Evolutionary conservation across 75 land plant species (phyloP).

Genomic region (Cupressus sempervirens): DNA sequence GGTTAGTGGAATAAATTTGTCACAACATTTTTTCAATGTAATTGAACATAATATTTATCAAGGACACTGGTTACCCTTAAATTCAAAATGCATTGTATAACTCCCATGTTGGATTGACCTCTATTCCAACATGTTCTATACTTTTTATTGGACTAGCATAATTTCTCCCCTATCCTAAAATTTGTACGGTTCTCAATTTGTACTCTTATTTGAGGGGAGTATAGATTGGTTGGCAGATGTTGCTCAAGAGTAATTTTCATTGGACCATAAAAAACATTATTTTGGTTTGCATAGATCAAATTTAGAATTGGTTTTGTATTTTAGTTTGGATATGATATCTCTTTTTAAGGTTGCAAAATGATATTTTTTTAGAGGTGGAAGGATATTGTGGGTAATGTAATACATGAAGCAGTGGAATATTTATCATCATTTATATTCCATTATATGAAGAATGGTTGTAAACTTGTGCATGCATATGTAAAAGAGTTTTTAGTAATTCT

Average conservation of each 20-base stretch:
- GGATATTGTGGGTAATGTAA: not conserved
- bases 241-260: slow-evolving; percentile 3
- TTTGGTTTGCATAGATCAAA: not conserved
- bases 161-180: slow-evolving; percentile 1
- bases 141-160: not conserved
- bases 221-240: not conserved
- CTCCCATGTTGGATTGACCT: slow-evolving; percentile 1
- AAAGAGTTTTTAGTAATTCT: not conserved
- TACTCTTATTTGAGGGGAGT: not conserved
- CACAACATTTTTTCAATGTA: not conserved
- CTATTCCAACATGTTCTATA: not conserved
- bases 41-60: not conserved
- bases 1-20: slow-evolving; percentile 4
- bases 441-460: not conserved
- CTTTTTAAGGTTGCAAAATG: not conserved
- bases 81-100: slow-evolving; percentile 10
- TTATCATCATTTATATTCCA: not conserved
- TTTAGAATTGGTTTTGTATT: not conserved
- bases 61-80: slow-evolving; percentile 4
- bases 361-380: not conserved
- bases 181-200: slow-evolving; percentile 4
- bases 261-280: not conserved
- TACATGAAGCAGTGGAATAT: not conserved
- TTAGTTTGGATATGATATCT: not conserved
- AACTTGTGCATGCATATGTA: not conserved